Conservation (phyloP, 2,329 filamentous ascomycete genomes). For the Microascus cirrosus region DNA sequence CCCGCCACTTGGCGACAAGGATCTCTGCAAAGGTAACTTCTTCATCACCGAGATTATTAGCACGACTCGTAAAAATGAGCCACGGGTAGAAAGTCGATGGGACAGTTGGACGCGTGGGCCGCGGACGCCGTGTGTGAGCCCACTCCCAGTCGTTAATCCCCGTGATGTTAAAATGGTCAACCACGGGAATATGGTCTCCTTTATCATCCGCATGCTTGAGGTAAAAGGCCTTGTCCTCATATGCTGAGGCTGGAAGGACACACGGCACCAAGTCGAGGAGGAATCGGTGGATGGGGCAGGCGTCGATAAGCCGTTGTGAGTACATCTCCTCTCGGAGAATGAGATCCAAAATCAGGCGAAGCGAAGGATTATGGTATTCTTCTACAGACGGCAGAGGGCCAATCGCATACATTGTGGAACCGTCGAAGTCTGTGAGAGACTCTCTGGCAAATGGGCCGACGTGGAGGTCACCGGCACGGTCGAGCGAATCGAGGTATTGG, state of each 20-base stretch:
- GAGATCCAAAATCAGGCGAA: slow-evolving; percentile 22
- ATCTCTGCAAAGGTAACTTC: slow-evolving; percentile 22
- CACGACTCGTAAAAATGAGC: slow-evolving; percentile 26
- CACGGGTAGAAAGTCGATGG: slow-evolving; percentile 24
- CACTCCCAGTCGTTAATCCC: slow-evolving; percentile 35
- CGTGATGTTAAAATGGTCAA: slow-evolving; percentile 32
- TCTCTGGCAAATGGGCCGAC: slow-evolving; percentile 25
- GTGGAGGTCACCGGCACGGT: slow-evolving; percentile 12
- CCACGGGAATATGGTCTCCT: slow-evolving; percentile 21
- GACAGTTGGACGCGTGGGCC: slow-evolving; percentile 28
- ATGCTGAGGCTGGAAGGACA: slow-evolving; percentile 10
- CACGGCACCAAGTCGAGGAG: slow-evolving; percentile 24
- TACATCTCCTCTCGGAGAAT: slow-evolving; percentile 24
- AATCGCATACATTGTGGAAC: slow-evolving; percentile 14
- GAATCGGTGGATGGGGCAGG: slow-evolving; percentile 28
- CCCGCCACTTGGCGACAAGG: slow-evolving; percentile 18
- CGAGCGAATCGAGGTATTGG: slow-evolving; percentile 21
- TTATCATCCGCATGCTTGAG: slow-evolving; percentile 28
- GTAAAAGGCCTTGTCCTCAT: slow-evolving; percentile 22
- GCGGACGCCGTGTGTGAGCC: slow-evolving; percentile 21
- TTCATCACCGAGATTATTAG: slow-evolving; percentile 22
- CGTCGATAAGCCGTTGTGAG: slow-evolving; percentile 17
- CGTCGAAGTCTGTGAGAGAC: slow-evolving; percentile 20
- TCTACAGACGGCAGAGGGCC: slow-evolving; percentile 22
- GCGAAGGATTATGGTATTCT: slow-evolving; percentile 21